Percentiles rank a stretch among this genome's conserved stretches.
These are phyloP conservation scores for Baudoinia panamericana DNA, from an alignment of 495 filamentous ascomycete genomes.

Conservation along the genomic window DNA sequence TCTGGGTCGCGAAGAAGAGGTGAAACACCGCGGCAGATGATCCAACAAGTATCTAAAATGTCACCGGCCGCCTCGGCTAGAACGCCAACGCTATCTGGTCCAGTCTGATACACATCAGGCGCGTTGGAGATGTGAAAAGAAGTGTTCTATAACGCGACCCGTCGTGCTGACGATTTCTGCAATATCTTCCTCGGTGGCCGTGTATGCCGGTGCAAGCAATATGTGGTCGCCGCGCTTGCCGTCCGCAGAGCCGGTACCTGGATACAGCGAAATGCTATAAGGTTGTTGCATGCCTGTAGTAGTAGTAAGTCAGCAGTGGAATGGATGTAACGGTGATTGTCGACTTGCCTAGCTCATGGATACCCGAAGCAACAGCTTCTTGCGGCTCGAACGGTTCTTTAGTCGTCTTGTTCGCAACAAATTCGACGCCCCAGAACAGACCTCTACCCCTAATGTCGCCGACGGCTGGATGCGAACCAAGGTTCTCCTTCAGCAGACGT, in stretches of 20 bases:
- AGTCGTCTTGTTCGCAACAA: conserved; percentile 42
- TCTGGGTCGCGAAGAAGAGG: conserved; percentile 54
- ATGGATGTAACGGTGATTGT: conserved; percentile 22
- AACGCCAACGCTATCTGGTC: no score
- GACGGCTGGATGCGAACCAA: conserved; percentile 42
- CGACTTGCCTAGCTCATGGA: conserved; percentile 27
- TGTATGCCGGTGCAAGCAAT: conserved; percentile 64
- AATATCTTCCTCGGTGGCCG: conserved; percentile 33
- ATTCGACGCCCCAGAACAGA: conserved; percentile 54
- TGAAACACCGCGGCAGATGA: no score
- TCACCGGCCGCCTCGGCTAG: no score
- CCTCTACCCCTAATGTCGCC: conserved; percentile 54
- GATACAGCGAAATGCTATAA: conserved; percentile 56
- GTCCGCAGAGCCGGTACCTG: conserved; percentile 53
- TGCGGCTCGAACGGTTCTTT: conserved; percentile 40
- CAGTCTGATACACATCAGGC: no score
- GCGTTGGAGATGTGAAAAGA: conserved; percentile 33
- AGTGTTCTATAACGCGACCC: conserved; percentile 23
- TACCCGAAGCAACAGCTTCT: conserved; percentile 22
- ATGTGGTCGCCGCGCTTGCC: conserved; percentile 61
- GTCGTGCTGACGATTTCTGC: conserved; percentile 23
- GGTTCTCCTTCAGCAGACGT: conserved; percentile 29
- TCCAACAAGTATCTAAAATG: no score
- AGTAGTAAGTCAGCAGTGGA: conserved; percentile 3
- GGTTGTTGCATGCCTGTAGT: conserved; percentile 25